phyloP scores from a whole-genome alignment of 2,329 filamentous ascomycete species.

The Alternaria triticina region DNA sequence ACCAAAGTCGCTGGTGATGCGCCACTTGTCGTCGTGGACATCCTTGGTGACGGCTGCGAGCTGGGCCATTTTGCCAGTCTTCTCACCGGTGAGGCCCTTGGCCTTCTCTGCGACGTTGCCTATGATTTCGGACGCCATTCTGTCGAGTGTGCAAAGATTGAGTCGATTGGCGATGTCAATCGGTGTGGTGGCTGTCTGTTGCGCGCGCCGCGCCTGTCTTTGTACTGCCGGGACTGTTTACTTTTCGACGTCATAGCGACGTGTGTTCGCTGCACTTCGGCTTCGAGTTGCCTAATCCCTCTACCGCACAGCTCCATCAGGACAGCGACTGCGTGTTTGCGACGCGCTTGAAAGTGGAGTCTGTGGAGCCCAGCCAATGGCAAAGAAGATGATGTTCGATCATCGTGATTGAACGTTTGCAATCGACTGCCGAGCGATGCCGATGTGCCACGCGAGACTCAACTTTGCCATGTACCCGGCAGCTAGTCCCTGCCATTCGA shows the following conservation, averaged over 20 bases:
- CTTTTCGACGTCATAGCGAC: slow-evolving; percentile 27
- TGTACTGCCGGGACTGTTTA: slow-evolving; percentile 19
- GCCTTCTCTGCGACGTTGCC: slow-evolving; percentile 37
- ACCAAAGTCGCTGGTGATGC: slow-evolving; percentile 79
- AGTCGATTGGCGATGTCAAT: slow-evolving; percentile 11
- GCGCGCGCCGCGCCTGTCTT: slow-evolving; percentile 2
- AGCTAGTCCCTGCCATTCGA: slow-evolving; percentile 18
- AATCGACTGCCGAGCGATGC: slow-evolving; percentile 27
- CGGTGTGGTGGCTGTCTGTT: neutral
- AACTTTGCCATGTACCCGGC: slow-evolving; percentile 26
- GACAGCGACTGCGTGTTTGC: slow-evolving; percentile 14
- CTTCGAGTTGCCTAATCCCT: slow-evolving; percentile 12
- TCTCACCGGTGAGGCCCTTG: slow-evolving; percentile 41
- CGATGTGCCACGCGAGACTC: slow-evolving; percentile 25
- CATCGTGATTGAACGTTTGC: slow-evolving; percentile 13
- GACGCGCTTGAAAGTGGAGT: slow-evolving; percentile 12
- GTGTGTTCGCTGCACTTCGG: slow-evolving; percentile 19
- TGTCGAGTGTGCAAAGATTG: neutral
- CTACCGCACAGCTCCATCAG: slow-evolving; percentile 17
- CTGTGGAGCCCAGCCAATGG: slow-evolving; percentile 17
- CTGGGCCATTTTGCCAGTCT: slow-evolving; percentile 65
- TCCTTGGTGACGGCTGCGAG: slow-evolving; percentile 66
- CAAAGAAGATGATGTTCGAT: slow-evolving; percentile 13
- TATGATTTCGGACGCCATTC: slow-evolving; percentile 44
- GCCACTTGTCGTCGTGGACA: slow-evolving; percentile 59